Conservation (phyloP, 345 rosid genomes). For the Populus euphratica region DNA sequence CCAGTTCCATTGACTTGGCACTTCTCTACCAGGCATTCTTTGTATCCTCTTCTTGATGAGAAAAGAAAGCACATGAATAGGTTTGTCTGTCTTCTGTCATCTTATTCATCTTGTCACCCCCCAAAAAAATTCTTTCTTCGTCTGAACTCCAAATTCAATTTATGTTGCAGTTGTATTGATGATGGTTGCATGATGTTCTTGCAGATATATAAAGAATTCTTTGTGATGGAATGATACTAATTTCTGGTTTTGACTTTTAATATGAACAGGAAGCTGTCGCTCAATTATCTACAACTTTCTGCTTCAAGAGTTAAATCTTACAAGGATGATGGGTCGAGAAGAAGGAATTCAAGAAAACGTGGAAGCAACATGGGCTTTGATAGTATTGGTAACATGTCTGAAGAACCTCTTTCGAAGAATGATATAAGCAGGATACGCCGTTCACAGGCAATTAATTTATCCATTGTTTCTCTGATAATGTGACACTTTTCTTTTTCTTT, state of each 20-base stretch:
- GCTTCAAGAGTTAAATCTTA: conserved; percentile 50
- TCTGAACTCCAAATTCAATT: neutral
- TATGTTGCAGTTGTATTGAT: neutral
- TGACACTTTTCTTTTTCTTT: neutral
- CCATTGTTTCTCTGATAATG: neutral
- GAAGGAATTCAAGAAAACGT: conserved; percentile 60
- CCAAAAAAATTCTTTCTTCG: neutral
- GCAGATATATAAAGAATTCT: conserved; percentile 61
- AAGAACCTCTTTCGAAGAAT: conserved; percentile 71
- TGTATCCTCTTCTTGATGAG: conserved; percentile 81
- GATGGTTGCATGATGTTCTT: neutral
- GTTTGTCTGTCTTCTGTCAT: conserved; percentile 31
- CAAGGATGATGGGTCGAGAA: conserved; percentile 54
- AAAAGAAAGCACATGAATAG: conserved; percentile 75
- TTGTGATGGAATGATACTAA: conserved; percentile 43
- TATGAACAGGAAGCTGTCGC: conserved; percentile 77
- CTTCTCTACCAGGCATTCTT: conserved; percentile 74
- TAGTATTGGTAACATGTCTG: conserved; percentile 35
- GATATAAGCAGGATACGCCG: conserved; percentile 74
- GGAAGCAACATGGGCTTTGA: conserved; percentile 37
- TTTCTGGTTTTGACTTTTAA: conserved; percentile 14
- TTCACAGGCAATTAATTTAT: conserved; percentile 49
- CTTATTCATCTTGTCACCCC: neutral
- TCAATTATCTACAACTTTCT: conserved; percentile 66
- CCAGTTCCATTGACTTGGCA: conserved; percentile 98